Base-by-base conservation (phyloP, 805 yeast species). In the Lipomyces lipofer region DNA sequence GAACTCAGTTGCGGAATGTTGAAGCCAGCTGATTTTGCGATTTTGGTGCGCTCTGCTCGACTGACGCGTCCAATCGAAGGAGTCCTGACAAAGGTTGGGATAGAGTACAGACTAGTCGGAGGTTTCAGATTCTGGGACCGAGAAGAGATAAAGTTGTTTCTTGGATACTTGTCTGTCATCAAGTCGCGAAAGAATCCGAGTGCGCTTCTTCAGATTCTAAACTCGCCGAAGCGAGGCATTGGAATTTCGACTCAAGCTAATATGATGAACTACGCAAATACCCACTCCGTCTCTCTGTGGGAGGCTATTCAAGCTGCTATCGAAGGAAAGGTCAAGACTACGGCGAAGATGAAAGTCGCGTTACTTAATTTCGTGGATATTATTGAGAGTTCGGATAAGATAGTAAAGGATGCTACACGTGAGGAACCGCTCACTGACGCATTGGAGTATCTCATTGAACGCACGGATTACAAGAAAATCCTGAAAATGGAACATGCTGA, bases 81-180 rank as follows among this genome's bases (percentile, higher is more conserved):
- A 29, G 85, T 81, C 17, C 70, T 92, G 22, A 73, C 80, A 1
- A 75, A 71, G 45, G 67, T 69, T 2, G 72, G 78, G 3, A 77
- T 90, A 1, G 90, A 94, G 0, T 86, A 87, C 63, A 70, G 71
- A 7, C 77, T 90, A 54, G 75, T 86, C 0, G 83, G 84, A 49
- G 97, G 97, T 0, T 75, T 75, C 42, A 84, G 89, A 1, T 87
- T 89, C 64, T 88, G 95, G 92, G 88, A 86, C 38, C 69, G 85
- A 38, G 80, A 79, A 52, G 96, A 88, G 64, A 83, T 88, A 13
- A 73, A 75, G 21, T 70, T 80, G 0, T 75, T 87, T 53, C 56
- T 89, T 40, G 86, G 85, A 64, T 82, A 83, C 60, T 65, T 92
- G 25, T 76, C 89, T 29, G 81, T 84, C 1, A 72, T 87, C 4